These are phyloP conservation scores for Kluyveromyces siamensis DNA, from an alignment of 805 yeast species.

Conservation along the genomic window DNA sequence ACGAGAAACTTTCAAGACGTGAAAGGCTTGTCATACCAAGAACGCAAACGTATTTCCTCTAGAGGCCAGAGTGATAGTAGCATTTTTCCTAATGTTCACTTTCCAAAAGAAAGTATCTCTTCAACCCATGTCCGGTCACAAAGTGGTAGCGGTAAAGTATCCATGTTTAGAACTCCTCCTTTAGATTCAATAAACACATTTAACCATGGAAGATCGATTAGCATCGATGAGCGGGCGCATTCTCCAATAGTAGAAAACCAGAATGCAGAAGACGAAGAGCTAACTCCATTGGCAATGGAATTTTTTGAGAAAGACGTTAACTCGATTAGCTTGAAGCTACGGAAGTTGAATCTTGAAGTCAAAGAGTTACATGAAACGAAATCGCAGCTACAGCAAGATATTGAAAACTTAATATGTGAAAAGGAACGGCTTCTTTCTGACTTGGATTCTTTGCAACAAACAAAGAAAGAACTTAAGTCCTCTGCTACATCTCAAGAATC, in stretches of 20 bases:
- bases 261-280: slow-evolving; percentile 3
- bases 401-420: slow-evolving; percentile 39
- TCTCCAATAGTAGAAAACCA: slow-evolving; percentile 1
- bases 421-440: slow-evolving; percentile 42
- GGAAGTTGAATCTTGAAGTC: slow-evolving; percentile 35
- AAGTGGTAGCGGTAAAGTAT: slow-evolving; percentile 13
- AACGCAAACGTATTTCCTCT: slow-evolving; percentile 3
- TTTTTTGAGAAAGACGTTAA: slow-evolving; percentile 15
- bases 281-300: slow-evolving; percentile 6
- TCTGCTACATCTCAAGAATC: slow-evolving; percentile 10
- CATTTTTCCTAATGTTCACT: slow-evolving; percentile 5
- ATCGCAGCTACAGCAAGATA: slow-evolving; percentile 38
- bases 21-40: slow-evolving; percentile 3
- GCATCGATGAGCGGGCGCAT: background rate
- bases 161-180: slow-evolving; percentile 20
- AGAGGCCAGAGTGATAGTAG: slow-evolving; percentile 26
- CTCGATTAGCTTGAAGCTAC: slow-evolving; percentile 29
- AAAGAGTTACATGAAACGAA: slow-evolving; percentile 35
- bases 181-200: slow-evolving; percentile 7
- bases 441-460: slow-evolving; percentile 26
- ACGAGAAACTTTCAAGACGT: background rate
- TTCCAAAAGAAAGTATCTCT: background rate
- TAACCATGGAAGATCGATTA: background rate
- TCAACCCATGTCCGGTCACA: slow-evolving; percentile 9
- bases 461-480: slow-evolving; percentile 5